phyloP scores from a whole-genome alignment of 1,284 basidiomycete genomes.

The Stereum hirsutum region DNA sequence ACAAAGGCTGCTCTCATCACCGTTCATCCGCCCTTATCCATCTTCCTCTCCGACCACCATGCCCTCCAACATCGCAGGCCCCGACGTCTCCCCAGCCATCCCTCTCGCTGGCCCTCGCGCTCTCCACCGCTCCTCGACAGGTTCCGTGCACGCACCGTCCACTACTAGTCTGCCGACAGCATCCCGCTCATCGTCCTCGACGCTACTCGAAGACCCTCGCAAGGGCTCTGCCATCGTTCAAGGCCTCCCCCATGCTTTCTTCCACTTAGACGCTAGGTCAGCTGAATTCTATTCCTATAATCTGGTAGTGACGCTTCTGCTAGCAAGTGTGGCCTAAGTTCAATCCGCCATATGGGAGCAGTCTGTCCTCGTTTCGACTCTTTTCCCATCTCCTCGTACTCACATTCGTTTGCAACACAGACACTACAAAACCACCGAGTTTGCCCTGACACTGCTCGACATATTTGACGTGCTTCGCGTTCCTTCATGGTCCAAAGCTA shows the following conservation, averaged over 20 bases:
- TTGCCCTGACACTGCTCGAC: constrained; percentile 49
- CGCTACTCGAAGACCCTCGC: constrained; percentile 25
- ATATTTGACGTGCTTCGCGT: constrained; percentile 45
- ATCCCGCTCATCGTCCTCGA: constrained; percentile 21
- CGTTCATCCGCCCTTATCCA: not conserved
- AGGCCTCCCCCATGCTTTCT: constrained; percentile 53
- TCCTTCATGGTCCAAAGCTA: constrained; percentile 44
- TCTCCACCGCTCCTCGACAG: constrained; percentile 16
- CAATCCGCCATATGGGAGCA: too few relatives aligned
- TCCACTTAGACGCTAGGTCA: constrained; percentile 68
- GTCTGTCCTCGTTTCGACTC: constrained; percentile 8
- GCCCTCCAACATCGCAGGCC: constrained; percentile 10
- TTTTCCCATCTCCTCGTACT: constrained; percentile 9
- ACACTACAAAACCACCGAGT: constrained; percentile 53
- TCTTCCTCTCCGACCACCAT: constrained; percentile 5
- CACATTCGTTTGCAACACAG: constrained; percentile 28
- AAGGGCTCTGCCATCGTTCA: constrained; percentile 42
- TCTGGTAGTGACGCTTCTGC: too few relatives aligned
- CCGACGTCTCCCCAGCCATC: constrained; percentile 8
- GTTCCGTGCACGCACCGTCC: constrained; percentile 11
- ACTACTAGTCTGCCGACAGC: constrained; percentile 11
- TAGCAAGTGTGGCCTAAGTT: too few relatives aligned
- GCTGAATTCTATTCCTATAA: constrained; percentile 24
- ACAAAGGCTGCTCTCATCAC: constrained; percentile 1
- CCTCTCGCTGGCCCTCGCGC: constrained; percentile 14